Evolutionary conservation across 2,329 filamentous ascomycete genomes (phyloP).

Genomic region (Sodiomyces alkalinus): DNA sequence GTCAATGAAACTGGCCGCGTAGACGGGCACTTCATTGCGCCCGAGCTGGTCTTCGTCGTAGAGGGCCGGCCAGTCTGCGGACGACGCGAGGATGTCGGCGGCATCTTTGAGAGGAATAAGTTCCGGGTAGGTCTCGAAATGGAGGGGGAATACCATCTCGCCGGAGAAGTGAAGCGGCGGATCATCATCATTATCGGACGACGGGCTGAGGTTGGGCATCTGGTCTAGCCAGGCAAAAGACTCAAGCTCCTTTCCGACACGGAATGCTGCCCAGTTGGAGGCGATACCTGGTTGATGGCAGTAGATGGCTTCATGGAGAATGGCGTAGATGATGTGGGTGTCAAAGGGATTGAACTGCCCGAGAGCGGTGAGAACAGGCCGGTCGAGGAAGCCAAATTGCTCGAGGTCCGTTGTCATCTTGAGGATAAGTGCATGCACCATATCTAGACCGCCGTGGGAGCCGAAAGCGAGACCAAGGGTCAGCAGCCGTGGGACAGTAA

Average conservation of each 20-base stretch:
- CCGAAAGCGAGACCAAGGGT: conserved; percentile 69
- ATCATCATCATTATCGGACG: conserved; percentile 14
- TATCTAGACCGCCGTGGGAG: conserved; percentile 60
- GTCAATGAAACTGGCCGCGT: conserved; percentile 68
- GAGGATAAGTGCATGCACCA: conserved; percentile 59
- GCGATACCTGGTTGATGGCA: conserved; percentile 48
- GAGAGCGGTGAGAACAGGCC: conserved; percentile 51
- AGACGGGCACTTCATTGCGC: conserved; percentile 71
- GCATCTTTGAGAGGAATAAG: conserved; percentile 52
- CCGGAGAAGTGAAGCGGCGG: conserved; percentile 65
- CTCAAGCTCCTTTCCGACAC: conserved; percentile 35
- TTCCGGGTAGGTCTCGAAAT: conserved; percentile 70
- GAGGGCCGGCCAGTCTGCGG: conserved; percentile 55
- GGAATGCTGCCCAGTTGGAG: conserved; percentile 62
- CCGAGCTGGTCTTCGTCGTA: conserved; percentile 62
- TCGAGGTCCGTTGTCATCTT: conserved; percentile 58
- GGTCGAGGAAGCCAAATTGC: conserved; percentile 60
- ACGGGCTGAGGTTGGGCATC: conserved; percentile 18
- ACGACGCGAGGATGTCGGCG: conserved; percentile 54
- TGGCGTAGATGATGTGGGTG: conserved; percentile 63
- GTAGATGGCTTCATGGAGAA: conserved; percentile 82
- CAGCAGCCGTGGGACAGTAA: conserved; percentile 62
- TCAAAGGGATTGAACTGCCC: conserved; percentile 59
- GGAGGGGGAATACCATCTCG: conserved; percentile 82
- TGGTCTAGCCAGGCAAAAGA: conserved; percentile 36